Percentiles rank a stretch among this genome's conserved stretches.
phyloP scores from a whole-genome alignment of 106 monocot genomes.

The Narthecium ossifragum region DNA sequence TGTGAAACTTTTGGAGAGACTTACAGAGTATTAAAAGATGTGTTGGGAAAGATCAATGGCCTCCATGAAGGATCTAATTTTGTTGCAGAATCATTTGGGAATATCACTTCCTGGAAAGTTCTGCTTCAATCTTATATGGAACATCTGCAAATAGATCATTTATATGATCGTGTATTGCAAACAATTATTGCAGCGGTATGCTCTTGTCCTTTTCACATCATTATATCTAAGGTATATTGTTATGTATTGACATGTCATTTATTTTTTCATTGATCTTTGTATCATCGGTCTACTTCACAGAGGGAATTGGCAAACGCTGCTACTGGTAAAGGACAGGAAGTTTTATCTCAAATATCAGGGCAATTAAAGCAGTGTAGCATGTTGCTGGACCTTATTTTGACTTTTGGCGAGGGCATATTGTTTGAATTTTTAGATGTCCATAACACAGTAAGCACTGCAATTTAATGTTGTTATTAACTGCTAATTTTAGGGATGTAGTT shows the following conservation, averaged over 20 bases:
- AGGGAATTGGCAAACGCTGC: constrained; percentile 26
- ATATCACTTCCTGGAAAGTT: constrained; percentile 59
- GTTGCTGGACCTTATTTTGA: constrained; percentile 36
- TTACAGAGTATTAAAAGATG: constrained; percentile 14
- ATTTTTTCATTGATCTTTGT: not conserved
- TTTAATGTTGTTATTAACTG: not conserved
- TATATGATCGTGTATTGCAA: constrained; percentile 27
- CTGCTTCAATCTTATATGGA: constrained; percentile 30
- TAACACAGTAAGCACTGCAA: constrained; percentile 36
- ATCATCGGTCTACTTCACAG: constrained; percentile 16
- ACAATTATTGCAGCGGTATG: constrained; percentile 41
- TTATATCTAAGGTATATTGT: not conserved
- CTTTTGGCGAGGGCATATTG: constrained; percentile 39
- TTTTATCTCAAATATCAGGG: constrained; percentile 24
- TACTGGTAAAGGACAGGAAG: constrained; percentile 24
- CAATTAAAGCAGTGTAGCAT: constrained; percentile 28
- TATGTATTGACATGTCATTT: not conserved
- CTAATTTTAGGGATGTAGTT: not conserved
- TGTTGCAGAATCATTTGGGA: constrained; percentile 14
- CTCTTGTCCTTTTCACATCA: not conserved
- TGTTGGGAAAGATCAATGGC: constrained; percentile 16
- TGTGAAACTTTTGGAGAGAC: constrained; percentile 16
- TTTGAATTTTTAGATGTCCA: constrained; percentile 71
- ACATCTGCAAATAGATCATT: constrained; percentile 41
- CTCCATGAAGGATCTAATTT: not conserved